Evolutionary conservation across 495 filamentous ascomycete species (phyloP), one percentile per base, ranked within the genome.

Genomic region (Penicillium soppii): DNA sequence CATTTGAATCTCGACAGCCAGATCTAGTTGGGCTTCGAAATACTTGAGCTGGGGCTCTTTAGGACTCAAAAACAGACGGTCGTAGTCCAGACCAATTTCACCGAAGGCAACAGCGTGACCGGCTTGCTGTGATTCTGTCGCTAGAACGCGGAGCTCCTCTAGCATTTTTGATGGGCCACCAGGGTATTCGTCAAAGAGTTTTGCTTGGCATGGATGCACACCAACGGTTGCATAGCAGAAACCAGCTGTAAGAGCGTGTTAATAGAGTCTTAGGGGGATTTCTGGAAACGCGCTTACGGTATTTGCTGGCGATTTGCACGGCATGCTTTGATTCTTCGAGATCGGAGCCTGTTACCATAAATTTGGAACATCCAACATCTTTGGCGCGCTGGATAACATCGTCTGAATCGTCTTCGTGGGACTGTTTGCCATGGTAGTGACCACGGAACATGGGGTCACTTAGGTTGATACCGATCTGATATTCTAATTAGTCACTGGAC

Each of bases 1-100:
- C 6, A 96, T 74, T 43, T 88, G 87, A 16, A 95, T 80, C 40
- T 83, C 74, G 1, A 91, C 78, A 0, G 91, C 92, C 9, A 97
- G 74, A 20, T 87, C 82, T 5, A 88, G 82, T 63, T 97, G 94
- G 5, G 78, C 78, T 4, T 82, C 81, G 63, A 98, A 98, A 52
- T 89, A 95, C 56, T 88, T 85, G 7, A 91, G 77, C 62, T 98
- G 94, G 4, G 83, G 75, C 21, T 90, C 86, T 40, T 83, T 86
- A 1, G 82, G 76, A 58, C 83, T 88, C 59, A 91, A 83, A 59
- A 87, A 86, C 10, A 98, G 71, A 2, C 94, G 82, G 69, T 98
- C 94, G 63, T 97, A 98, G 70, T 98, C 94, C 1, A 98, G 82
- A 7, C 94, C 94, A 48, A 98, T 90, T 64, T 98, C 94, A 35